Base-by-base conservation (phyloP, 2,329 filamentous ascomycete species). In the Colletotrichum brevisporum region DNA sequence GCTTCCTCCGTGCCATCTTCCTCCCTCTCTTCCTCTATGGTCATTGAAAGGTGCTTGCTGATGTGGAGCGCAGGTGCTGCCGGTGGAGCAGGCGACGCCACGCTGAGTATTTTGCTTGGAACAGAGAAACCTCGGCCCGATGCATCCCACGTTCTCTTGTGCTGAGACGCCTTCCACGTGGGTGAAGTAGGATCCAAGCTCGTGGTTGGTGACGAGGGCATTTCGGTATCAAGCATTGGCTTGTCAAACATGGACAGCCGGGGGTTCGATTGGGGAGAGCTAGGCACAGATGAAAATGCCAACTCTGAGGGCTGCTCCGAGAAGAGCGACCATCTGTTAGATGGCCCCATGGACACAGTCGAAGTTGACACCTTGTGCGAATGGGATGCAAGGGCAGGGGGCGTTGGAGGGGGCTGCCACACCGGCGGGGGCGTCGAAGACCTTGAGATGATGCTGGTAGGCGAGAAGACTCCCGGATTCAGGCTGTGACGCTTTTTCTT, bases 191-290 rank as follows among this genome's bases (percentile, higher is more conserved):
- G 92, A 84, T 85, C 88, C 15, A 91, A 83, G 61, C 90, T 91
- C 1, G 94, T 97, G 16, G 92, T 91, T 0, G 96, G 95, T 45
- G 95, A 98, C 1, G 90, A 91, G 1, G 95, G 93, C 55, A 91
- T 87, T 12, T 93, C 94, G 3, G 88, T 91, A 59, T 93, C 91
- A 18, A 85, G 83, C 53, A 92, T 89, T 82, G 63, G 63, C 39
- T 89, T 87, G 77, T 98, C 95, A 75, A 97, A 98, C 54, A 97
- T 84, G 0, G 93, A 94, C 58, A 88, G 88, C 18, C 91, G 89
- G 71, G 90, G 90, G 36, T 89, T 90, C 1, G 94, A 96, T 52
- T 86, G 88, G 0, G 96, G 95, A 4, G 95, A 98, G 74, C 91
- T 94, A 2, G 94, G 91, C 2, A 92, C 86, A 0, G 95, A 97